Conservation (phyloP, 345 rosid species). For the Carallia pectinifolia region DNA sequence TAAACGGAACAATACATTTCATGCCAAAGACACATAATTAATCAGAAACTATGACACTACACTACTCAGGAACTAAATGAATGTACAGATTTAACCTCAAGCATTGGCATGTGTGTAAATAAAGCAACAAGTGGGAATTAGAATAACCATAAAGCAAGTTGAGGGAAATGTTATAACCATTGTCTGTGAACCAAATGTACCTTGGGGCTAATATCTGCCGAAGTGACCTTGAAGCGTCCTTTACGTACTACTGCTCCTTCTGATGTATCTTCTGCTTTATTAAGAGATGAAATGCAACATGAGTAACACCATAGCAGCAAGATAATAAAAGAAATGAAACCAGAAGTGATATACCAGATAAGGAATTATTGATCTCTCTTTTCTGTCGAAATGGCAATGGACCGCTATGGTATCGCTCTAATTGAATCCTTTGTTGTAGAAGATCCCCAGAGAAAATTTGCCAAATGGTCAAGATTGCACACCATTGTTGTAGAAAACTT, state of each 20-base stretch:
- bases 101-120: neutral
- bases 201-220: conserved; percentile 83
- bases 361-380: conserved; percentile 56
- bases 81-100: neutral
- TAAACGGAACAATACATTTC: neutral
- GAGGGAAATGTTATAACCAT: neutral
- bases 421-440: conserved; percentile 49
- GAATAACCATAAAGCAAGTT: neutral
- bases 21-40: too few relatives aligned
- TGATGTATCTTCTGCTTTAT: conserved; percentile 61
- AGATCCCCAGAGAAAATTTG: conserved; percentile 47
- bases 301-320: conserved; percentile 1
- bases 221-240: conserved; percentile 91
- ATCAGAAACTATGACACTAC: neutral
- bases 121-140: neutral
- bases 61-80: neutral
- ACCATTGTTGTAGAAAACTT: neutral
- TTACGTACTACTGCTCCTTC: conserved; percentile 76
- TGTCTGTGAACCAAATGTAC: conserved; percentile 31
- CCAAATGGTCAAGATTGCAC: too few relatives aligned
- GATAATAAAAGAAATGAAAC: conserved; percentile 12
- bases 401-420: conserved; percentile 78
- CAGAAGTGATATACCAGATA: conserved; percentile 41
- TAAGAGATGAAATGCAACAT: neutral
- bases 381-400: conserved; percentile 57